phyloP scores from a whole-genome alignment of 768 basidiomycete genomes.

The Leucosporidium yakuticum region DNA sequence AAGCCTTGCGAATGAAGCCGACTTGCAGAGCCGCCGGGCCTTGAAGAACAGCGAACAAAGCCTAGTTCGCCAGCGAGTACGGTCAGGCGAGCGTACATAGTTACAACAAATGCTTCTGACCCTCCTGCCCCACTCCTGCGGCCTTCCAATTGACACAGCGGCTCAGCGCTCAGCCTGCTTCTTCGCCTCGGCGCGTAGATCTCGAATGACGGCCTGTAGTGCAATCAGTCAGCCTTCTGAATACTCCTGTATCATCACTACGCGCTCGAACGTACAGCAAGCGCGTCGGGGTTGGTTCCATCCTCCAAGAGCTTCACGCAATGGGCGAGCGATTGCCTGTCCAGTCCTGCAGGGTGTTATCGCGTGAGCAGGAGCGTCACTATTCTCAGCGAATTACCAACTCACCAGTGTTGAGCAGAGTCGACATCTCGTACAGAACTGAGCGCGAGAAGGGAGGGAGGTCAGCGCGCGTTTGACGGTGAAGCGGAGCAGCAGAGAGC shows the following conservation, averaged over 20 bases:
- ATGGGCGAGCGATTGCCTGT: not conserved
- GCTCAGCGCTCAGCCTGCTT: not conserved
- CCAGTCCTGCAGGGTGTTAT: not conserved
- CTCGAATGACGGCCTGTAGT: not conserved
- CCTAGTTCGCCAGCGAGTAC: too few relatives aligned
- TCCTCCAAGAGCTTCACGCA: not conserved
- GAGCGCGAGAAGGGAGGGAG: not conserved
- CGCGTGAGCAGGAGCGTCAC: not conserved
- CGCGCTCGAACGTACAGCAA: not conserved
- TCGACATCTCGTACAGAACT: conserved; percentile 4
- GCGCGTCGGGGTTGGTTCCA: conserved; percentile 1
- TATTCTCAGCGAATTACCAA: not conserved
- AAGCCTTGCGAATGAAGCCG: too few relatives aligned
- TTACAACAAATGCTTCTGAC: too few relatives aligned
- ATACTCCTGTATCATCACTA: not conserved
- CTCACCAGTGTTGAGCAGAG: conserved; percentile 1
- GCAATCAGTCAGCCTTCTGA: not conserved
- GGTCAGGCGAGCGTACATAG: too few relatives aligned
- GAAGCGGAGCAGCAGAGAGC: too few relatives aligned
- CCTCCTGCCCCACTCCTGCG: too few relatives aligned
- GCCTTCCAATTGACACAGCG: too few relatives aligned
- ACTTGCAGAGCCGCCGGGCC: too few relatives aligned
- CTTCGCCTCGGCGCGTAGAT: not conserved
- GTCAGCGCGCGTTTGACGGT: too few relatives aligned
- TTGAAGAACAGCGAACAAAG: too few relatives aligned